These are phyloP conservation scores for Coix lacrymajobi DNA, from an alignment of 176 grass and related monocot species.

Conservation along the genomic window DNA sequence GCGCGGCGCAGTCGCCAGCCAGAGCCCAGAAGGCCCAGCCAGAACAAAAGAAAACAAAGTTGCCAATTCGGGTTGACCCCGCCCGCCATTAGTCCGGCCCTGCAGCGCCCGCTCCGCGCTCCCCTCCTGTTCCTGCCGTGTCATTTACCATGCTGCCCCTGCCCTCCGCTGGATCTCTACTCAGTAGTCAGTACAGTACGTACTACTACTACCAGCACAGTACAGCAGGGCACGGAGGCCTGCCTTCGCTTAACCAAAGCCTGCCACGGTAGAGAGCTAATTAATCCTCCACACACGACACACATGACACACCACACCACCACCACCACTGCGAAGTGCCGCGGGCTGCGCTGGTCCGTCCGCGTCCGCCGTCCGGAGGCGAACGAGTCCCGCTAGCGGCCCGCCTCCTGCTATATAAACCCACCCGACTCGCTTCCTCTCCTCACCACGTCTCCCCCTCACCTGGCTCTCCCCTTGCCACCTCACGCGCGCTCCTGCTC, in stretches of 20 bases:
- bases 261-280: background rate
- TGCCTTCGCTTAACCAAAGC: background rate
- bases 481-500: conserved; percentile 11
- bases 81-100: conserved; percentile 40
- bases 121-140: background rate
- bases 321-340: too few relatives aligned
- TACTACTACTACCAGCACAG: background rate
- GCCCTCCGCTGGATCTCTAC: background rate
- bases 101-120: conserved; percentile 19
- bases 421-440: conserved; percentile 6
- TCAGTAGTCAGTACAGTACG: too few relatives aligned
- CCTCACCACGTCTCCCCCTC: conserved; percentile 26
- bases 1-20: background rate
- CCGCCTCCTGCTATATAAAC: conserved; percentile 35
- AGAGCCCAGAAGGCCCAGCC: background rate
- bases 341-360: background rate
- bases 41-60: conserved; percentile 18
- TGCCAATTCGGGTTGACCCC: conserved; percentile 63
- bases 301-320: background rate
- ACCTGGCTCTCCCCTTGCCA: conserved; percentile 4
- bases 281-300: background rate
- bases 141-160: conserved; percentile 19
- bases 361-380: background rate
- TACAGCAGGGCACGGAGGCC: background rate
- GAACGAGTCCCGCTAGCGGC: background rate